Evolutionary conservation across 2,329 filamentous ascomycete genomes (phyloP).

Genomic region (Fusarium redolens): DNA sequence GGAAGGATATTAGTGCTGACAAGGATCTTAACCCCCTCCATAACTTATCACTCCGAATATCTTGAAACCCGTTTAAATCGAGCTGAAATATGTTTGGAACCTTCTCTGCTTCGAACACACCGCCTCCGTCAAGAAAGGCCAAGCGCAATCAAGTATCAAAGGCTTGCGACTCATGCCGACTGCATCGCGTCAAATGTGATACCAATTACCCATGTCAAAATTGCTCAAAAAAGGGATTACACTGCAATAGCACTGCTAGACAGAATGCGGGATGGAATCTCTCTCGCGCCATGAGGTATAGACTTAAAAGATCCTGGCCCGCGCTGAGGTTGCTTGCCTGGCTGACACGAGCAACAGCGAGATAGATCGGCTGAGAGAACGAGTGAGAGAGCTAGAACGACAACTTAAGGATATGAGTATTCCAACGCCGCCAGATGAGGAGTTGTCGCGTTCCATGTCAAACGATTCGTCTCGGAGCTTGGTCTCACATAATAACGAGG

Average conservation of each 20-base stretch:
- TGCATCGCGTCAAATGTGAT: background rate
- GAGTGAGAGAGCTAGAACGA: background rate
- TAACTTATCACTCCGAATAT: background rate
- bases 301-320: fast-evolving
- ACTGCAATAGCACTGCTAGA: background rate
- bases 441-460: fast-evolving
- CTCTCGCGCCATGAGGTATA: background rate
- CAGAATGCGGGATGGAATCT: background rate
- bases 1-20: background rate
- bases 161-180: background rate
- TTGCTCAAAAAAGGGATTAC: background rate
- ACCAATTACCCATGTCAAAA: background rate
- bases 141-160: background rate
- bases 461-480: fast-evolving
- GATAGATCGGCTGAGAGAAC: background rate
- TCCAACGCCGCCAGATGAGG: fast-evolving
- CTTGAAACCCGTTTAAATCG: background rate
- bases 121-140: fast-evolving
- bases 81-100: background rate
- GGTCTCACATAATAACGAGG: fast-evolving
- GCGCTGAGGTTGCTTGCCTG: too few species aligned
- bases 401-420: background rate
- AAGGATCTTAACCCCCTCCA: fast-evolving
- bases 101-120: background rate
- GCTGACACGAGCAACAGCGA: background rate